These are phyloP conservation scores for Senecio squalidus DNA, from an alignment of 140 eudicot species.

Conservation along the genomic window DNA sequence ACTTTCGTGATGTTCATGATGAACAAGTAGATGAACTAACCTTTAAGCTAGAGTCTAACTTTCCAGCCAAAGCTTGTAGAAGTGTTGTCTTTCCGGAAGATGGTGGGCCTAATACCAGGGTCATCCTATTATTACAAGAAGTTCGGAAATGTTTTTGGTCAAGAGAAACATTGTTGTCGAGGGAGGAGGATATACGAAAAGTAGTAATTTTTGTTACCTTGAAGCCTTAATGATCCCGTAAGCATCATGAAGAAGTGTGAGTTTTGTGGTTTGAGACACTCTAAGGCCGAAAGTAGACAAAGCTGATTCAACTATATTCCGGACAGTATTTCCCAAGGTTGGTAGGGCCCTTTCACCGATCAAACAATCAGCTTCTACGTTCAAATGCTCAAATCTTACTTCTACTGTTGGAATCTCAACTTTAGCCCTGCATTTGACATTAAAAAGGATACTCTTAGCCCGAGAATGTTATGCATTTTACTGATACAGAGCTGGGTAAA, in stretches of 20 bases:
- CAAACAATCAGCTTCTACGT: slow-evolving; percentile 55
- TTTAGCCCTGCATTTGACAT: slow-evolving; percentile 59
- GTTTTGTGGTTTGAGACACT: slow-evolving; percentile 25
- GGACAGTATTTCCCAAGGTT: slow-evolving; percentile 48
- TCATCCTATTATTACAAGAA: slow-evolving; percentile 41
- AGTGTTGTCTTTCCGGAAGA: slow-evolving; percentile 73
- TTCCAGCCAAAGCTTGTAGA: slow-evolving; percentile 72
- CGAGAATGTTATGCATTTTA: too few relatives aligned
- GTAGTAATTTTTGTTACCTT: slow-evolving; percentile 33
- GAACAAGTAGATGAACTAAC: slow-evolving; percentile 20
- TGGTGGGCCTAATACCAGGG: slow-evolving; percentile 73
- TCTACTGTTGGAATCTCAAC: slow-evolving; percentile 58
- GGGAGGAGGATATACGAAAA: background rate
- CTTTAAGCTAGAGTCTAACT: slow-evolving; percentile 42
- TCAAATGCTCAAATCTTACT: slow-evolving; percentile 55
- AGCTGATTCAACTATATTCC: slow-evolving; percentile 41
- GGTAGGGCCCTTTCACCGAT: slow-evolving; percentile 78
- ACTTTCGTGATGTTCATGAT: background rate
- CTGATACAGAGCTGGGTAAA: too few relatives aligned
- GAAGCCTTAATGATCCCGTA: slow-evolving; percentile 59
- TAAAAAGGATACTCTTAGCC: too few relatives aligned
- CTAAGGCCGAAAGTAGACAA: slow-evolving; percentile 31
- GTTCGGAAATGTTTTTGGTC: background rate
- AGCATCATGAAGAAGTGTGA: slow-evolving; percentile 38
- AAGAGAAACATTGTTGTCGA: background rate